These are phyloP conservation scores for Diplodia scrobiculata DNA, from an alignment of 2,329 filamentous ascomycete species.

Conservation along the genomic window DNA sequence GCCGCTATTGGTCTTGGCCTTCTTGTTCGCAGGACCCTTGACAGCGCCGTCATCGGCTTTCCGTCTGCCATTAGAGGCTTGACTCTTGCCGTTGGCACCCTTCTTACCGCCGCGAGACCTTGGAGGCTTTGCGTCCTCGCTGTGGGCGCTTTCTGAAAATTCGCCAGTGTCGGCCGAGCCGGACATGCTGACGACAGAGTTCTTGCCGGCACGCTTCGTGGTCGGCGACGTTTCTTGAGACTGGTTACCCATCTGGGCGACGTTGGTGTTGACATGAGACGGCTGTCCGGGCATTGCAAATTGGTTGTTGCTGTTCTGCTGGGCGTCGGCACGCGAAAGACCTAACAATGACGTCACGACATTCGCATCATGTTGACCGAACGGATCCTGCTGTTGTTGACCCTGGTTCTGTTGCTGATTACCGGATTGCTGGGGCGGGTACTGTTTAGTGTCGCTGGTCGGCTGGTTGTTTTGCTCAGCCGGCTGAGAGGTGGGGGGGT, in stretches of 20 bases:
- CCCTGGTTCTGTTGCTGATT: constrained; percentile 48
- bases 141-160: constrained; percentile 71
- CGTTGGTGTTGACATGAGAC: constrained; percentile 43
- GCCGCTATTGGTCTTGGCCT: constrained; percentile 63
- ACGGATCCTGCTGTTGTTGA: constrained; percentile 59
- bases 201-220: constrained; percentile 47
- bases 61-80: constrained; percentile 55
- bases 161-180: constrained; percentile 60
- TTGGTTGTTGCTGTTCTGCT: constrained; percentile 53
- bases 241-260: constrained; percentile 50
- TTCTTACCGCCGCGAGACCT: constrained; percentile 49
- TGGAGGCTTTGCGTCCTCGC: constrained; percentile 63
- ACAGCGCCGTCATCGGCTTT: constrained; percentile 73
- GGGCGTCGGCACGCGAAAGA: constrained; percentile 28
- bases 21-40: constrained; percentile 71
- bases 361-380: constrained; percentile 84
- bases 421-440: constrained; percentile 42
- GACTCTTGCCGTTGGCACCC: constrained; percentile 41
- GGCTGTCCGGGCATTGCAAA: constrained; percentile 50
- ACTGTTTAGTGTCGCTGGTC: constrained; percentile 55
- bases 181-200: constrained; percentile 62
- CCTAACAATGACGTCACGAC: constrained; percentile 29
- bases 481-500: constrained; percentile 49
- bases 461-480: constrained; percentile 46
- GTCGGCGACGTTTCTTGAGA: constrained; percentile 54